These are phyloP conservation scores for Skeletonema potamos DNA, from an alignment of 108 stramenopile genomes.

Conservation along the genomic window DNA sequence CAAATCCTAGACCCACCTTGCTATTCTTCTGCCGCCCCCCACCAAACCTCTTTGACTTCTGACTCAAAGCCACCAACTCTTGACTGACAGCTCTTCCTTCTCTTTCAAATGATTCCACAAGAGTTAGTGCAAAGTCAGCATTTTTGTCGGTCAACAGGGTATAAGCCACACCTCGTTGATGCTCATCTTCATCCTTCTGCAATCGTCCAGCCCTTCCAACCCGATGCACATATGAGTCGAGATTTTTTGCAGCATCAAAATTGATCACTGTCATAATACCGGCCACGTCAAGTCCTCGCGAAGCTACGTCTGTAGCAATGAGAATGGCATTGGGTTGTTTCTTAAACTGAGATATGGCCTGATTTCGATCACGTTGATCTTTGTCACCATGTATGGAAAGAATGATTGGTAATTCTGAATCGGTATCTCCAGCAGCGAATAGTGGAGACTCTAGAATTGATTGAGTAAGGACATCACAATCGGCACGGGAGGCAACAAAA, in stretches of 20 bases:
- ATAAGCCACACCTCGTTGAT: constrained; percentile 73
- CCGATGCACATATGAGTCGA: constrained; percentile 94
- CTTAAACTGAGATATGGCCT: constrained; percentile 86
- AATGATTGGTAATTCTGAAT: constrained; percentile 27
- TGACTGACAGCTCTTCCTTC: constrained; percentile 61
- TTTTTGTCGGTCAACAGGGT: constrained; percentile 71
- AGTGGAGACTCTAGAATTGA: constrained; percentile 15
- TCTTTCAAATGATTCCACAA: constrained; percentile 68
- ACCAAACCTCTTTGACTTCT: constrained; percentile 43
- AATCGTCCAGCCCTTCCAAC: constrained; percentile 97
- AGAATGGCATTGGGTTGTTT: constrained; percentile 74
- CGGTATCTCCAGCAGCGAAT: constrained; percentile 34
- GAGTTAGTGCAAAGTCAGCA: constrained; percentile 69
- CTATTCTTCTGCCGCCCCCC: constrained; percentile 40
- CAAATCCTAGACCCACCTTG: constrained; percentile 53
- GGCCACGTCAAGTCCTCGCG: constrained; percentile 96
- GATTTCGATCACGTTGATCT: constrained; percentile 89
- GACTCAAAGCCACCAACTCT: constrained; percentile 50
- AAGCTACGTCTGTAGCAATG: constrained; percentile 98
- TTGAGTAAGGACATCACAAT: constrained; percentile 64
- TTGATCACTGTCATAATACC: constrained; percentile 91
- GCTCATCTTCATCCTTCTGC: constrained; percentile 60
- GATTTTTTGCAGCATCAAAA: constrained; percentile 92
- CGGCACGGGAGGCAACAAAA: constrained; percentile 76
- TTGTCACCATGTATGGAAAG: constrained; percentile 98